phyloP scores from a whole-genome alignment of 2,329 filamentous ascomycete species.

The Nothophaeocryptopus gaeumannii region DNA sequence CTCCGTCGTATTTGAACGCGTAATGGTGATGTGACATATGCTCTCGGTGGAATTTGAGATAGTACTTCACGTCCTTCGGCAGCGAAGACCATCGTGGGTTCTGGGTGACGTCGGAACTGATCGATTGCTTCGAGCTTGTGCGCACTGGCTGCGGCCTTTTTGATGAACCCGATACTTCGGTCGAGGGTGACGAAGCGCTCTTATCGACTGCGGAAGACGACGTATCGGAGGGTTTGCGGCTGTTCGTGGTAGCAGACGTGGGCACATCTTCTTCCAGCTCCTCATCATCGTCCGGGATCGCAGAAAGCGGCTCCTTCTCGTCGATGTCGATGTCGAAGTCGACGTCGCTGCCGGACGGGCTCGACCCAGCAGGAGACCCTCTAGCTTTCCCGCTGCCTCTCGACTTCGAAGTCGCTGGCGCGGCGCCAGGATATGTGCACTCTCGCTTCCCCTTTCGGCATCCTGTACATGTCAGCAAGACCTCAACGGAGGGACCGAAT shows the following conservation, averaged over 20 bases:
- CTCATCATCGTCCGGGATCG: constrained; percentile 48
- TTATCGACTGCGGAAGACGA: constrained; percentile 40
- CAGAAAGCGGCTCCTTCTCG: constrained; percentile 38
- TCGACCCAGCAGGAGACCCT: constrained; percentile 44
- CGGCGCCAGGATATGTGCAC: constrained; percentile 80
- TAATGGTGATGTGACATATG: constrained; percentile 82
- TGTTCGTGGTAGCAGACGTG: constrained; percentile 26
- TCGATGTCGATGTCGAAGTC: constrained; percentile 39
- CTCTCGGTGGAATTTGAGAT: constrained; percentile 73
- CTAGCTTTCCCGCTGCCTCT: constrained; percentile 45
- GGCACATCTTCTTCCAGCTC: constrained; percentile 31
- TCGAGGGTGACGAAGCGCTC: constrained; percentile 50
- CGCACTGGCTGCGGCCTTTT: constrained; percentile 20
- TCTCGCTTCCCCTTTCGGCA: constrained; percentile 90
- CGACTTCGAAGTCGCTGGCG: constrained; percentile 47
- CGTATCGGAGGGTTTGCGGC: constrained; percentile 38
- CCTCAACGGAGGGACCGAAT: not conserved
- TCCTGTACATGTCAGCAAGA: constrained; percentile 48
- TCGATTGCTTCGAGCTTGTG: constrained; percentile 22
- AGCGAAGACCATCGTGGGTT: constrained; percentile 31
- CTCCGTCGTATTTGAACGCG: constrained; percentile 67
- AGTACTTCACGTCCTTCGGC: constrained; percentile 67
- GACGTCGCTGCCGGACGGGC: constrained; percentile 52
- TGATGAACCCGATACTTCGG: constrained; percentile 38
- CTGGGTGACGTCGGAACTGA: constrained; percentile 25